Evolutionary conservation across 257 asterid genomes (phyloP), one percentile per base, ranked within the genome.

Genomic region (Parsonsia alboflavescens): DNA sequence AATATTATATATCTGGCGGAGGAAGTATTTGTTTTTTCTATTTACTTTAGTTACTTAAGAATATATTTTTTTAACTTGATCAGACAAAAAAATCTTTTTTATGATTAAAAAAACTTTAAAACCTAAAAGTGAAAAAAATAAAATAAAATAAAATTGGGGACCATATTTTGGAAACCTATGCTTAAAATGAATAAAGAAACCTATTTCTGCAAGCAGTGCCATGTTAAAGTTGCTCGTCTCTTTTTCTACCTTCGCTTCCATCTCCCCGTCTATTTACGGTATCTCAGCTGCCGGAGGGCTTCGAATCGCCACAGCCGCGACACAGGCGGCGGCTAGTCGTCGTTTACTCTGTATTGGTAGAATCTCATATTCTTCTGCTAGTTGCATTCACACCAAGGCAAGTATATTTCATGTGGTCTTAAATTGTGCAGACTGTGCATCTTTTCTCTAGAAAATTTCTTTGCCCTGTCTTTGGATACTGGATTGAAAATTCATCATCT

Each of bases 141-240:
- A n/a, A n/a, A n/a, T n/a, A n/a, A n/a, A n/a, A n/a, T n/a, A 33
- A 33, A 33, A 33, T 33, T 33, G 3, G 39, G 39, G 39, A 33
- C 39, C 1, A 33, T 33, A 33, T 33, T 33, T 33, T 33, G 1
- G 39, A 33, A 33, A 33, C 3, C 39, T 33, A 33, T 3, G 39
- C 39, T 1, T 33, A 33, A 33, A 33, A 33, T 33, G 39, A 33
- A 33, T 33, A 33, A 33, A 33, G 39, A 52, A 52, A 52, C 22
- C n/a, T n/a, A 11, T 63, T 30, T 48, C 30, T 4, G 46, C 59
- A 36, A 28, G n/a, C 0, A 12, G 4, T 12, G 10, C 68, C 66
- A 42, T 84, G 88, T 74, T 86, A 77, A 84, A 79, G 81, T 63
- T 72, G 39, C 42, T 75, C 80, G 67, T 81, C 68, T 68, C 58